These are phyloP conservation scores for Nemania diffusa DNA, from an alignment of 2,329 filamentous ascomycete species.

Conservation along the genomic window DNA sequence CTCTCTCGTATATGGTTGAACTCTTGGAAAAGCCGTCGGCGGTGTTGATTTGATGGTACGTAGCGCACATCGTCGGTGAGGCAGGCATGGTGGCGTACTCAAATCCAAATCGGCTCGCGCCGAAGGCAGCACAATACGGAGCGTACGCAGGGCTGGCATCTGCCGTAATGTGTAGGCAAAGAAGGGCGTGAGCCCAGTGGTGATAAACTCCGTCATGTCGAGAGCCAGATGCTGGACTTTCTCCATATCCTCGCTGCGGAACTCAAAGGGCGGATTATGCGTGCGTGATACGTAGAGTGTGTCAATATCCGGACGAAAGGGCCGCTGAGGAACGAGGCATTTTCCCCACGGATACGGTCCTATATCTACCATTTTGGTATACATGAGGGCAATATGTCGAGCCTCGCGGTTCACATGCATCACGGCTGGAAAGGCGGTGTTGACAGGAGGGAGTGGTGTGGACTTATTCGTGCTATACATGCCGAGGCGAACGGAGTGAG, in stretches of 20 bases:
- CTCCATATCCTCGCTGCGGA: not conserved
- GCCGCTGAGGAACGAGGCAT: constrained; percentile 23
- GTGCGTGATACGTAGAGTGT: constrained; percentile 28
- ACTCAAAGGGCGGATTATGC: not conserved
- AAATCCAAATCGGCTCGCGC: not conserved
- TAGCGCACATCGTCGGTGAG: constrained; percentile 13
- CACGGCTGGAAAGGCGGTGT: constrained; percentile 27
- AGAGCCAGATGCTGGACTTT: constrained; percentile 19
- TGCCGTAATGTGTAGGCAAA: not conserved
- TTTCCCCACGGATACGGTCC: constrained; percentile 11
- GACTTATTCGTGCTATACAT: not conserved
- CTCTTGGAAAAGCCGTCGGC: not conserved
- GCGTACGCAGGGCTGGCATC: constrained; percentile 12
- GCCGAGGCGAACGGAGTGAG: not conserved
- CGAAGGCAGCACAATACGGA: constrained; percentile 2
- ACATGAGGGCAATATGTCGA: constrained; percentile 9
- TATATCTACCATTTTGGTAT: not conserved
- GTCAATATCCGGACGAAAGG: constrained; percentile 37
- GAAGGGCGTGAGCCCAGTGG: not conserved
- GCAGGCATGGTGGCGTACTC: not conserved
- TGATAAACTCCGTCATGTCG: not conserved
- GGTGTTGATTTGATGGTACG: not conserved
- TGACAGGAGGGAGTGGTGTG: constrained; percentile 11
- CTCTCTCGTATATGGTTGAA: too few relatives aligned
- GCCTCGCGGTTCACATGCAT: constrained; percentile 35